phyloP scores from a whole-genome alignment of 306 rosid genomes.

The Dryas alaskensis region DNA sequence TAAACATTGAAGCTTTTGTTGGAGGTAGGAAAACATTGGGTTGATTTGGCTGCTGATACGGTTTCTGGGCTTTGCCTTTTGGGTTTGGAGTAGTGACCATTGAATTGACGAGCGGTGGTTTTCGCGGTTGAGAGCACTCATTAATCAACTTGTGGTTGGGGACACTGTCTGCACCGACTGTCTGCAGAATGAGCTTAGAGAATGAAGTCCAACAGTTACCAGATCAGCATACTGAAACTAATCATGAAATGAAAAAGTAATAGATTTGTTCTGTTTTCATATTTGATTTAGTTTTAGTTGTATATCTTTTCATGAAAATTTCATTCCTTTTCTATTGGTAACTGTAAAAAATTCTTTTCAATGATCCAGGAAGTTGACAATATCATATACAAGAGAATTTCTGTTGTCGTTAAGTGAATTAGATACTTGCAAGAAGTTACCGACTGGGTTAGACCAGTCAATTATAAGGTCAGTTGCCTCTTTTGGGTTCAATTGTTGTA shows the following conservation, averaged over 20 bases:
- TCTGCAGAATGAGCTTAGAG: constrained; percentile 67
- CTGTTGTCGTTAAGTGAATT: constrained; percentile 69
- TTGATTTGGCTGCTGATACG: constrained; percentile 15
- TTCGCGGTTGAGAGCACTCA: constrained; percentile 24
- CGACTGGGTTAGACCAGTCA: constrained; percentile 72
- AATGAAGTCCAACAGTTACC: constrained; percentile 40
- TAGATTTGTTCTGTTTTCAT: background rate
- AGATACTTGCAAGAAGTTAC: constrained; percentile 75
- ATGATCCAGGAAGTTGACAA: constrained; percentile 56
- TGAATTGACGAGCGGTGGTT: constrained; percentile 28
- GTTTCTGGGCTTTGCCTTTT: constrained; percentile 3
- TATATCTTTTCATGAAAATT: background rate
- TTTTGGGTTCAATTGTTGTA: background rate
- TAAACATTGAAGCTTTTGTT: background rate
- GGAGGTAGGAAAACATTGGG: constrained; percentile 4
- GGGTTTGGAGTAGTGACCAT: constrained; percentile 24
- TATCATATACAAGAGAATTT: constrained; percentile 70
- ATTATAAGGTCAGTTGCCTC: constrained; percentile 54
- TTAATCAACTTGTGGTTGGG: constrained; percentile 30
- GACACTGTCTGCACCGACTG: constrained; percentile 25
- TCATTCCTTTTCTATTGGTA: constrained; percentile 13
- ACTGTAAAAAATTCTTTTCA: constrained; percentile 22
- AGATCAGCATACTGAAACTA: constrained; percentile 38
- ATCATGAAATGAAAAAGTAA: constrained; percentile 61
- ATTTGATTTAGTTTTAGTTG: background rate